These are phyloP conservation scores for Schwanniomyces yamadae DNA, from an alignment of 805 yeast genomes.

Conservation along the genomic window DNA sequence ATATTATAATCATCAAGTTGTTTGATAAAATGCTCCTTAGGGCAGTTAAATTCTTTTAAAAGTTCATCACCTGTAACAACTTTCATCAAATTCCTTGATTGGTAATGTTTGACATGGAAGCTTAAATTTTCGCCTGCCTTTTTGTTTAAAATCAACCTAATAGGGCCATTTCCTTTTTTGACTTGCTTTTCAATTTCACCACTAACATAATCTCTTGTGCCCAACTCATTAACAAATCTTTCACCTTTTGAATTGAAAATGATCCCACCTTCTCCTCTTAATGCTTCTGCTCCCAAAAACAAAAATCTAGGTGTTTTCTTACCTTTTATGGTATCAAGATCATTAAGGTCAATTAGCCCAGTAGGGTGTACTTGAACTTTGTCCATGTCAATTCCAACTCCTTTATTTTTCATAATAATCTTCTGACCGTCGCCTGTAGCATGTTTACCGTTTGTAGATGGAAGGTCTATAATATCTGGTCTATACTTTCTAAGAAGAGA, in stretches of 20 bases:
- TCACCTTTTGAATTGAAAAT: slow-evolving; percentile 51
- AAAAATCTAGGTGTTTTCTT: slow-evolving; percentile 46
- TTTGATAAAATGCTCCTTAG: slow-evolving; percentile 23
- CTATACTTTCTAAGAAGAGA: slow-evolving; percentile 54
- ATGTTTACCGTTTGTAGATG: slow-evolving; percentile 61
- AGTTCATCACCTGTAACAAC: slow-evolving; percentile 45
- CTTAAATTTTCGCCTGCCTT: slow-evolving; percentile 44
- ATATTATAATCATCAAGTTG: slow-evolving; percentile 43
- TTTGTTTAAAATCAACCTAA: slow-evolving; percentile 50
- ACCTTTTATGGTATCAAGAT: slow-evolving; percentile 44
- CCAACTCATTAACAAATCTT: slow-evolving; percentile 60
- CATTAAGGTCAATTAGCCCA: slow-evolving; percentile 53
- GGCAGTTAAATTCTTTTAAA: slow-evolving; percentile 35
- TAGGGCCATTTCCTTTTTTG: slow-evolving; percentile 42
- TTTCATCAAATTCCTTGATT: slow-evolving; percentile 54
- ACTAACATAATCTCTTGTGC: slow-evolving; percentile 59
- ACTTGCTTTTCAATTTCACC: slow-evolving; percentile 51
- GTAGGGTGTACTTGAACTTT: slow-evolving; percentile 71
- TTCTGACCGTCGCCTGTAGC: slow-evolving; percentile 67
- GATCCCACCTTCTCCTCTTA: slow-evolving; percentile 66
- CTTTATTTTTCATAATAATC: slow-evolving; percentile 50
- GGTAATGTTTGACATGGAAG: slow-evolving; percentile 57
- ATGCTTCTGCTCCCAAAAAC: slow-evolving; percentile 63
- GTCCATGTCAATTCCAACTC: slow-evolving; percentile 59
- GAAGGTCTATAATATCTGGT: slow-evolving; percentile 55